Percentiles rank a stretch among this genome's conserved stretches.
These are phyloP conservation scores for Dactylonectria estremocensis DNA, from an alignment of 2,329 filamentous ascomycete species.

Conservation along the genomic window DNA sequence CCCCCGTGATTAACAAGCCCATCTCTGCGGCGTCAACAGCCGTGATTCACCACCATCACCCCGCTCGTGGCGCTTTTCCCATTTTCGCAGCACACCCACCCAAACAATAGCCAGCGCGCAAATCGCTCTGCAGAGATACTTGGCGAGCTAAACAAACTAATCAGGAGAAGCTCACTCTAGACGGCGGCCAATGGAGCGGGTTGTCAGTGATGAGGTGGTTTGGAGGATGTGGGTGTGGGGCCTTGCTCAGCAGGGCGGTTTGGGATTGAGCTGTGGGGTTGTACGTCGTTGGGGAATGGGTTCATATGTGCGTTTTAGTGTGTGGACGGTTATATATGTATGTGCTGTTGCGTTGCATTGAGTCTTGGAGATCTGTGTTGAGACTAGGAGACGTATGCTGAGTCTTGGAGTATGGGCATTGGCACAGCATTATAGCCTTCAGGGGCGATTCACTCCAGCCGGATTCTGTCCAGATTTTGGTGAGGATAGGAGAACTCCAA, in stretches of 20 bases:
- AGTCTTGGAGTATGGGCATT: not conserved
- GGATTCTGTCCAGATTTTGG: not conserved
- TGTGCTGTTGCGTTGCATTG: not conserved
- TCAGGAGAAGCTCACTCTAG: not conserved
- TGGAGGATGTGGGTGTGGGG: conserved; percentile 5
- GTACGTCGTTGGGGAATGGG: not conserved
- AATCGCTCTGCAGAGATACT: not conserved
- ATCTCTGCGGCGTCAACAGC: not conserved
- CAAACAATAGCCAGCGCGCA: not conserved
- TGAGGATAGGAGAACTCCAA: not conserved
- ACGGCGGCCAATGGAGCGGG: not conserved
- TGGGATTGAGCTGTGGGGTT: conserved; percentile 15
- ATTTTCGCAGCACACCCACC: no score
- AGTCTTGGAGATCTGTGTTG: not conserved
- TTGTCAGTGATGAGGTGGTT: conserved; percentile 4
- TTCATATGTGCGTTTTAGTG: not conserved
- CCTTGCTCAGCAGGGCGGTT: conserved; percentile 12
- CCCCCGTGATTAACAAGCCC: not conserved
- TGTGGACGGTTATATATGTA: not conserved
- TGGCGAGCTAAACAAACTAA: no score
- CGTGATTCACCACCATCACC: not conserved
- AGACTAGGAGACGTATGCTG: no score
- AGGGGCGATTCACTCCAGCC: not conserved
- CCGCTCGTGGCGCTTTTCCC: not conserved
- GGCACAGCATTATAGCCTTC: not conserved